Evolutionary conservation across 2,329 filamentous ascomycete species (phyloP).

Genomic region (Xylariaceae sp.): DNA sequence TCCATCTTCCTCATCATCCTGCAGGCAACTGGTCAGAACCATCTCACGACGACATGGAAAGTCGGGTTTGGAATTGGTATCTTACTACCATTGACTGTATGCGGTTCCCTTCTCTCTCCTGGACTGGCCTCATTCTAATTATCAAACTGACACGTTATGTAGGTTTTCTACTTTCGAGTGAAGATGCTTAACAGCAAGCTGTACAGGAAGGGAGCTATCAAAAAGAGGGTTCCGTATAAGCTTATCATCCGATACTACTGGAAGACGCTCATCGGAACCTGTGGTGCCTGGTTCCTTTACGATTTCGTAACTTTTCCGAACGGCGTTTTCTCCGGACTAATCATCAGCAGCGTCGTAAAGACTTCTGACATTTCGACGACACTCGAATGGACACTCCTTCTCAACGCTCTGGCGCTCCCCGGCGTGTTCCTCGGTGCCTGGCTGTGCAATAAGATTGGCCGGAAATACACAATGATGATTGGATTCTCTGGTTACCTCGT

Average conservation of each 20-base stretch:
- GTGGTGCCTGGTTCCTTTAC: slow-evolving; percentile 14
- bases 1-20: slow-evolving; percentile 9
- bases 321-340: slow-evolving; percentile 10
- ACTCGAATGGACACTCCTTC: slow-evolving; percentile 9
- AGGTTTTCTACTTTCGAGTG: slow-evolving; percentile 14
- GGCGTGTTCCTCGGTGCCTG: slow-evolving; percentile 13
- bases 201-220: slow-evolving; percentile 9
- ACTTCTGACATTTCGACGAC: slow-evolving; percentile 8
- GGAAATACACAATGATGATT: slow-evolving; percentile 13
- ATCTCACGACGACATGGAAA: slow-evolving; percentile 10
- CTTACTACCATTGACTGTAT: slow-evolving; percentile 10
- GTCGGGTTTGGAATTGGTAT: slow-evolving; percentile 11
- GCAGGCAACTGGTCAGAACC: slow-evolving; percentile 4
- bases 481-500: slow-evolving; percentile 11
- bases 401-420: slow-evolving; percentile 5
- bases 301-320: slow-evolving; percentile 13
- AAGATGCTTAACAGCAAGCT: slow-evolving; percentile 14
- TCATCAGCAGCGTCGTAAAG: slow-evolving; percentile 12
- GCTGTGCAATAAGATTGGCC: slow-evolving; percentile 10
- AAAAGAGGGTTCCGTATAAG: slow-evolving; percentile 10
- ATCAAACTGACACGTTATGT: neutral
- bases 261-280: slow-evolving; percentile 10
- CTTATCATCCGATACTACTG: slow-evolving; percentile 11
- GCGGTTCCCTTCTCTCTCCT: too few relatives aligned
- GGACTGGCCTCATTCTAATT: too few relatives aligned